Base-by-base conservation (phyloP, 495 filamentous ascomycete species). In the Penicillium arizonense region DNA sequence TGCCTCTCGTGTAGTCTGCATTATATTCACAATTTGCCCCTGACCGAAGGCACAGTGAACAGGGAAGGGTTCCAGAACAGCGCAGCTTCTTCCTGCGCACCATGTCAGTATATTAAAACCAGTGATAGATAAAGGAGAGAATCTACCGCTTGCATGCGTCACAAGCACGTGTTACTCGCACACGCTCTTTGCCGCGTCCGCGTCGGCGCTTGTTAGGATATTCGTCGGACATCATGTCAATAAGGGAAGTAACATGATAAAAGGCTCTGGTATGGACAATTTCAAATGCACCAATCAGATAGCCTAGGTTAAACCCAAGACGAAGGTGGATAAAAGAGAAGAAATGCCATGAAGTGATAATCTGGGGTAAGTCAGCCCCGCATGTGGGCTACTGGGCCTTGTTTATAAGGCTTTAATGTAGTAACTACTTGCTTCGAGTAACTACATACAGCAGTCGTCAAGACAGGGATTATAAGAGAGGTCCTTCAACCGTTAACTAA, bases 121-220 rank as follows among this genome's bases (percentile, higher is more conserved):
- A 26, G 24, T 26, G 24, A 26, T 26, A 12, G 8, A 5, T 11
- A 37, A 37, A 12, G 35, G 7, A 47, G 33, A 14, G 11, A 39
- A 40, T 43, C 7, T 57, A 65, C 65, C 40, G 54, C 52, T 72
- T 72, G 61, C 68, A 72, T 3, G 23, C 45, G 44, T 72, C 68
- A 51, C 68, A 72, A 34, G 68, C 68, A 14, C 68, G 66, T 30
- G 66, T 72, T 30, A 69, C 64, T 26, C 61, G 60, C 18, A 63
- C 50, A 18, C 63, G 61, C 26, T 60, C 58, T 26, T 58, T 62
- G 44, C 52, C 55, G 26, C 51, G 52, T 40, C 55, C 55, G 20
- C 51, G 52, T 40, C 55, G 57, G 20, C 61, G 57, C 46, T 61
- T 64, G 10, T 44, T 59, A 6, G 53, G 44, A 35, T 44, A 50